Evolutionary conservation across 495 filamentous ascomycete species (phyloP).

Genomic region (Lepraria neglecta): DNA sequence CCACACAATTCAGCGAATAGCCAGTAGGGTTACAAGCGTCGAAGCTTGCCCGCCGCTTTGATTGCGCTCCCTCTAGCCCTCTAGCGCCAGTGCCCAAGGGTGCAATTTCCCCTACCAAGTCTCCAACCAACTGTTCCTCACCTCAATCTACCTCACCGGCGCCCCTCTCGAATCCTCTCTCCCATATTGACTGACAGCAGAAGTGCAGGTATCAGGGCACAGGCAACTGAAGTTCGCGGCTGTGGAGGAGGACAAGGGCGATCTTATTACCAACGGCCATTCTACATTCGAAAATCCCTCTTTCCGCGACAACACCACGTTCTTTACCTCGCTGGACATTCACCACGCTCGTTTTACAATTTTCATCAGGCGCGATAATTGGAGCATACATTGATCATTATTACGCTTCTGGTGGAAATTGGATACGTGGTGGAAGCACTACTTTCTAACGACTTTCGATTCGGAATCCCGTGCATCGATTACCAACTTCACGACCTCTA

Average conservation of each 20-base stretch:
- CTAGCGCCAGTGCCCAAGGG: constrained; percentile 1
- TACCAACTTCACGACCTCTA: neutral
- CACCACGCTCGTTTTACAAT: constrained; percentile 23
- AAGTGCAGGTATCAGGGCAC: constrained; percentile 13
- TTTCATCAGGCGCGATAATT: constrained; percentile 7
- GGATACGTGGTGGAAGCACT: constrained; percentile 12
- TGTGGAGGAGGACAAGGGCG: neutral
- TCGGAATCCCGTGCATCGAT: constrained; percentile 9
- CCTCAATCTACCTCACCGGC: neutral
- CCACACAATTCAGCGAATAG: constrained; percentile 1
- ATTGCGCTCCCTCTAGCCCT: constrained; percentile 1
- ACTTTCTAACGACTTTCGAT: constrained; percentile 1
- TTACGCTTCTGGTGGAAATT: constrained; percentile 1
- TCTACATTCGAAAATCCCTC: neutral
- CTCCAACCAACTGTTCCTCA: constrained; percentile 12
- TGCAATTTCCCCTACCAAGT: constrained; percentile 11
- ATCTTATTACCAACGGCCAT: constrained; percentile 4
- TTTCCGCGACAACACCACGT: constrained; percentile 25
- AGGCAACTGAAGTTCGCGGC: constrained; percentile 2
- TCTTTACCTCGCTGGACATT: constrained; percentile 23
- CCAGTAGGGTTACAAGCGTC: constrained; percentile 6
- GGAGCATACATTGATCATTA: neutral
- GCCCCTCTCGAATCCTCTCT: constrained; percentile 12
- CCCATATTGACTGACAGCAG: constrained; percentile 18
- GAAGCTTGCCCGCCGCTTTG: constrained; percentile 3